Percentiles rank a stretch among this genome's conserved stretches.
phyloP scores from a whole-genome alignment of 1,139 yeast species.

The Geotrichum cucujoidarum region DNA sequence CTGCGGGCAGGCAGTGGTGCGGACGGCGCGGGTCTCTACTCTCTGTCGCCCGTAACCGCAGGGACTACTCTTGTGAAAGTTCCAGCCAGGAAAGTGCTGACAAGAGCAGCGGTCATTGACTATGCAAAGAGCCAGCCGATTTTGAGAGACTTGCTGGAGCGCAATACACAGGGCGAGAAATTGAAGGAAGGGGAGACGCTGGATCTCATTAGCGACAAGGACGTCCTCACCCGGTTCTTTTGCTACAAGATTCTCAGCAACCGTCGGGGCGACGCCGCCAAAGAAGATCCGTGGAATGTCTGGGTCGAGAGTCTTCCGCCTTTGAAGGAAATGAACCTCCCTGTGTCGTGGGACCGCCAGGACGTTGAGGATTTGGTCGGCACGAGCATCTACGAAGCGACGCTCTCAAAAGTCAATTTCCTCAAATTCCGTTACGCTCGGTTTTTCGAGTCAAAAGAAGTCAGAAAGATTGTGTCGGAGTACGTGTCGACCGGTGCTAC shows the following conservation, averaged over 20 bases:
- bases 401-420: conserved; percentile 28
- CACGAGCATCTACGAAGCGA: conserved; percentile 33
- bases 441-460: conserved; percentile 22
- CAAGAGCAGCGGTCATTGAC: conserved; percentile 6
- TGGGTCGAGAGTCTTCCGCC: conserved; percentile 31
- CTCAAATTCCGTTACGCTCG: conserved; percentile 28
- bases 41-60: conserved; percentile 1
- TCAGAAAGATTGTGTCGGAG: conserved; percentile 23
- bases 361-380: conserved; percentile 29
- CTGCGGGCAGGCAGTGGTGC: conserved; percentile 1
- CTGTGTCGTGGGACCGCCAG: conserved; percentile 32
- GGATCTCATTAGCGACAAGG: conserved; percentile 11
- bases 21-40: conserved; percentile 17
- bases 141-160: conserved; percentile 4
- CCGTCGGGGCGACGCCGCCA: conserved; percentile 7
- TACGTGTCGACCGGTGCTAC: conserved; percentile 23
- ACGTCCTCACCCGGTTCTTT: conserved; percentile 15
- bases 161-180: conserved; percentile 8
- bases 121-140: conserved; percentile 4
- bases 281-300: conserved; percentile 19
- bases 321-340: conserved; percentile 30
- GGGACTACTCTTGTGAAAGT: conserved; percentile 13
- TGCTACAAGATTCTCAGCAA: conserved; percentile 12
- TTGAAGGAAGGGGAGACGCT: neutral
- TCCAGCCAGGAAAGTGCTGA: conserved; percentile 14